Evolutionary conservation across 345 rosid species (phyloP).

Genomic region (Aquilaria malaccensis): DNA sequence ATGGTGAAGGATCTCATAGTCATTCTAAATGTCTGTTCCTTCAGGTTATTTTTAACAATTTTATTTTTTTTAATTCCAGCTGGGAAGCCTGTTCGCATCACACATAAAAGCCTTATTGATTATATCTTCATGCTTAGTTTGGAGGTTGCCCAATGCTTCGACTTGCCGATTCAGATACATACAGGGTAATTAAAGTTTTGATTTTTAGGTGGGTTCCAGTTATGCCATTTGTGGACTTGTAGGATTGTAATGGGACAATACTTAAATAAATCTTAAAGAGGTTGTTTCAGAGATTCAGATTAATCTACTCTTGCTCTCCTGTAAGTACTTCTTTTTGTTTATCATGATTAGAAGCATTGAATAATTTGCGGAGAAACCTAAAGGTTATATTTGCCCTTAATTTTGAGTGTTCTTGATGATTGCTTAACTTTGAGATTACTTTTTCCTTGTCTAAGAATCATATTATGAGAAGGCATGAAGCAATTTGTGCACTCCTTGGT

Average conservation of each 20-base stretch:
- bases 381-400: too few species aligned
- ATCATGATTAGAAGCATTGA: too few species aligned
- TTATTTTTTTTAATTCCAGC: constrained; percentile 33
- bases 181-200: constrained; percentile 60
- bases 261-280: too few species aligned
- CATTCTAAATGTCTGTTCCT: too few species aligned
- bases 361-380: too few species aligned
- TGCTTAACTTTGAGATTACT: too few species aligned
- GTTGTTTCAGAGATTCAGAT: too few species aligned
- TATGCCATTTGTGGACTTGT: background rate
- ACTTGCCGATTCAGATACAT: constrained; percentile 93
- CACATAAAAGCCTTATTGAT: constrained; percentile 75
- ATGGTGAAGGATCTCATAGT: constrained; percentile 26
- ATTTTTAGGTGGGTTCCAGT: constrained; percentile 7
- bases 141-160: constrained; percentile 49
- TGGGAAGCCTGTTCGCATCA: constrained; percentile 60
- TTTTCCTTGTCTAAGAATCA: too few species aligned
- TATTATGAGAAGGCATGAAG: background rate
- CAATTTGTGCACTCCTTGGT: background rate
- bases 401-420: too few species aligned
- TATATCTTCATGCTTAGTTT: constrained; percentile 56
- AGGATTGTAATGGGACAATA: too few species aligned
- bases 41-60: constrained; percentile 16
- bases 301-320: too few species aligned
- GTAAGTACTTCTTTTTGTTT: too few species aligned